Base-by-base conservation (phyloP, 495 filamentous ascomycete genomes). In the Podospora fimiseda region DNA sequence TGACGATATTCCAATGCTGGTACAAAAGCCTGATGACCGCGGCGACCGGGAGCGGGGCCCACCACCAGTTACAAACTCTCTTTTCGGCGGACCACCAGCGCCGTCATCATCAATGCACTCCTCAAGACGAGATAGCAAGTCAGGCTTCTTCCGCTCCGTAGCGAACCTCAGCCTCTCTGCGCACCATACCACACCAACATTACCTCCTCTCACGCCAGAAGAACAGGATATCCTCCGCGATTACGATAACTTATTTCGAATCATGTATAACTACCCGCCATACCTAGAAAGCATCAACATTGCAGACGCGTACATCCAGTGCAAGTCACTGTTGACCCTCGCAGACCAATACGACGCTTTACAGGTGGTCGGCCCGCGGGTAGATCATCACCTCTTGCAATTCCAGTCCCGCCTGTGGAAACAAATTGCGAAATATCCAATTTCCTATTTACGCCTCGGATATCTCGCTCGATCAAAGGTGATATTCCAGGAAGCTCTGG, bases 281-380 rank as follows among this genome's bases (percentile, higher is more conserved):
- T 60, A 78, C 3, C 78, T 96, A 23, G 89, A 94, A 71, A 77
- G 78, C 18, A 79, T 90, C 65, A 90, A 92, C 65, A 91, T 95
- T 53, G 88, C 89, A 55, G 84, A 88, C 58, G 87, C 89, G 15
- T 96, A 96, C 67, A 81, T 90, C 23, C 87, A 95, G 65, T 95
- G 89, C 78, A 93, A 95, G 68, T 81, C 85, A 9, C 81, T 96
- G 6, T 80, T 96, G 30, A 80, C 78, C 15, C 74, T 95, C 33
- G 90, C 88, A 7, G 90, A 95, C 64, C 87, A 91, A 75, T 95
- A 95, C 72, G 90, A 96, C 66, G 89, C 90, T 2, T 77, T 95
- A 8, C 74, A 83, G 16, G 88, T 95, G 14, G 88, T 95, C 14
- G 90, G 90, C 0, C 87, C 88, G 1, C 81, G 90, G n/a, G 84